Evolutionary conservation across 768 basidiomycete species (phyloP).

Genomic region (Hysterangium stoloniferum): DNA sequence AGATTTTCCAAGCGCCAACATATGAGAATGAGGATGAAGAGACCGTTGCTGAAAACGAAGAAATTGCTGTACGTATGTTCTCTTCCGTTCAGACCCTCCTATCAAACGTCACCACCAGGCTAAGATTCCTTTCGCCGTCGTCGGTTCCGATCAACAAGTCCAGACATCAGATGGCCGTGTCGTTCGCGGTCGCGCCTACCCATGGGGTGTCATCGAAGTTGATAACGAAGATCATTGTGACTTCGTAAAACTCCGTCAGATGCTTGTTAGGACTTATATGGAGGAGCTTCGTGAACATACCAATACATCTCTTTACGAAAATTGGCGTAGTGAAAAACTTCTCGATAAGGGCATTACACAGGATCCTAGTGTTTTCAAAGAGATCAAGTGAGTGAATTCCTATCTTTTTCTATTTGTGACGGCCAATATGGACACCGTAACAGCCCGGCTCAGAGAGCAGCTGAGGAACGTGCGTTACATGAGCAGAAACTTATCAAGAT

Average conservation of each 20-base stretch:
- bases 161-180: constrained; percentile 79
- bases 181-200: constrained; percentile 92
- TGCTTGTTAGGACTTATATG: constrained; percentile 99
- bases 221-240: constrained; percentile 99
- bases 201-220: constrained; percentile 98
- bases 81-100: neutral
- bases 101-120: constrained; percentile 29
- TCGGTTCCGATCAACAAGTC: constrained; percentile 85
- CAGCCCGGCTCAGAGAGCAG: constrained; percentile 92
- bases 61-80: constrained; percentile 53
- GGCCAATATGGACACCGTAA: constrained; percentile 7
- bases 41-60: constrained; percentile 93
- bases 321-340: constrained; percentile 96
- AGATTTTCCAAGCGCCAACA: constrained; percentile 95
- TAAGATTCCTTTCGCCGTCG: constrained; percentile 98
- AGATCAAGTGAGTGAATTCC: constrained; percentile 77
- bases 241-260: constrained; percentile 98
- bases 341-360: constrained; percentile 97
- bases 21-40: constrained; percentile 99
- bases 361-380: constrained; percentile 97
- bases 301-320: constrained; percentile 93
- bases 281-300: constrained; percentile 98
- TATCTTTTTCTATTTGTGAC: neutral
- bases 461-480: constrained; percentile 93
- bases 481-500: constrained; percentile 98